phyloP scores from a whole-genome alignment of 2,329 filamentous ascomycete genomes.

The Trichoderma endophyticum region DNA sequence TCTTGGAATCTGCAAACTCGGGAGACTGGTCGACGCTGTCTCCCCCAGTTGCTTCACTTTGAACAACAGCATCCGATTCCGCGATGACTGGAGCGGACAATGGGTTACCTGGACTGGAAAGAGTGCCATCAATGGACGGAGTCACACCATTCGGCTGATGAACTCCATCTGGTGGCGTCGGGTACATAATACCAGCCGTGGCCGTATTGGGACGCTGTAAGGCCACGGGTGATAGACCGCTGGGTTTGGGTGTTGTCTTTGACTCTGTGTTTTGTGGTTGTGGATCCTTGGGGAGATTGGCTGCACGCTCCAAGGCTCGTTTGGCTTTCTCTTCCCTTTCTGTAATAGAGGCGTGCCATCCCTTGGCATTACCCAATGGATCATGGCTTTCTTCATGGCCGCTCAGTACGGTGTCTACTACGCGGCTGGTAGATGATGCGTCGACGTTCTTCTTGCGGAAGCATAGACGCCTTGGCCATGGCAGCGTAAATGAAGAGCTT shows the following conservation, averaged over 20 bases:
- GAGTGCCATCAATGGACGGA: conserved; percentile 54
- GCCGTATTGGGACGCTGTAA: conserved; percentile 49
- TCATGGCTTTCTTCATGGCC: conserved; percentile 46
- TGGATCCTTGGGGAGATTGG: conserved; percentile 40
- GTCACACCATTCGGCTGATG: conserved; percentile 52
- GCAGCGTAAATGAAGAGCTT: conserved; percentile 40
- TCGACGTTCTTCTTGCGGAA: conserved; percentile 48
- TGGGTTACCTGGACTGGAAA: conserved; percentile 54
- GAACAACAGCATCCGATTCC: conserved; percentile 29
- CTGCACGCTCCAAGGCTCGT: conserved; percentile 51
- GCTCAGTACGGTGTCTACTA: conserved; percentile 39
- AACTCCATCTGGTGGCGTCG: conserved; percentile 66
- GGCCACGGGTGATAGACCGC: conserved; percentile 51
- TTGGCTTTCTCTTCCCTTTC: conserved; percentile 49
- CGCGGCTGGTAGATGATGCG: conserved; percentile 37
- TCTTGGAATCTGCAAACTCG: conserved; percentile 42
- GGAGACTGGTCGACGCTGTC: conserved; percentile 28
- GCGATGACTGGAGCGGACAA: conserved; percentile 29
- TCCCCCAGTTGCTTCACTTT: conserved; percentile 22
- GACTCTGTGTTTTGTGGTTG: conserved; percentile 43
- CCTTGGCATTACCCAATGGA: conserved; percentile 45
- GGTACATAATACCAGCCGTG: conserved; percentile 59
- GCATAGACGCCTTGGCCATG: conserved; percentile 55
- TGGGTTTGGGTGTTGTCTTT: conserved; percentile 41
- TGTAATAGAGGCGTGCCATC: conserved; percentile 44